Evolutionary conservation across 1,284 basidiomycete genomes (phyloP).

Genomic region (Agroathelia rolfsii): DNA sequence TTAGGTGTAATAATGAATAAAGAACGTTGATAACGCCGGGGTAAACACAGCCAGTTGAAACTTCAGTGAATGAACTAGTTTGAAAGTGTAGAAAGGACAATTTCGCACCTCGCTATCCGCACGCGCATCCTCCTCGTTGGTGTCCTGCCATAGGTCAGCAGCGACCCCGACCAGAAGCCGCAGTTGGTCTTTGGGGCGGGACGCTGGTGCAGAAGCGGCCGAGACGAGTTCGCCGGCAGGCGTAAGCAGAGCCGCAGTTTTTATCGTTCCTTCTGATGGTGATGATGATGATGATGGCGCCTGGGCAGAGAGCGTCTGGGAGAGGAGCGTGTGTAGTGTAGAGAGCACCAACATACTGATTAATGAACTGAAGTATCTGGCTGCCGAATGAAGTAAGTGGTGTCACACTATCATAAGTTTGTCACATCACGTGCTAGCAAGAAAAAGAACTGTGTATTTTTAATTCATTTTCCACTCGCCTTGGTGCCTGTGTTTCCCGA

Average conservation of each 20-base stretch:
- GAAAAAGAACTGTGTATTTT: too few species aligned
- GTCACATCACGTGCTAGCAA: too few species aligned
- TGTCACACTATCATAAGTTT: too few species aligned
- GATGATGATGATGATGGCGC: too few species aligned
- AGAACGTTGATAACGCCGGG: background rate
- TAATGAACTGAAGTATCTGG: too few species aligned
- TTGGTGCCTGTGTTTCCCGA: too few species aligned
- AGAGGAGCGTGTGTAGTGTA: slow-evolving; percentile 47
- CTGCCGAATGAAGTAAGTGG: too few species aligned
- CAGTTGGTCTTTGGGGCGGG: slow-evolving; percentile 57
- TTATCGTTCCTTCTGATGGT: too few species aligned
- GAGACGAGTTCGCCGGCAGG: slow-evolving; percentile 55
- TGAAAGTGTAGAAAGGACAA: too few species aligned
- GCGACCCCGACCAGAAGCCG: slow-evolving; percentile 60
- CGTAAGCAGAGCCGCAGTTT: slow-evolving; percentile 54
- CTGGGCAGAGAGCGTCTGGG: slow-evolving; percentile 42
- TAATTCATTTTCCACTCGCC: too few species aligned
- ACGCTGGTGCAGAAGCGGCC: slow-evolving; percentile 37
- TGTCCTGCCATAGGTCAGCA: slow-evolving; percentile 68
- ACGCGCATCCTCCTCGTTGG: slow-evolving; percentile 45
- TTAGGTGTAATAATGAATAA: too few species aligned
- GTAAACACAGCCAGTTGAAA: background rate
- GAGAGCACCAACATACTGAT: slow-evolving; percentile 62
- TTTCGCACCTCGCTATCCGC: slow-evolving; percentile 65
- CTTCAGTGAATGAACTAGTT: background rate